Percentiles rank a stretch among this genome's conserved stretches.
Conservation (phyloP, 1,284 basidiomycete genomes). For the Heterobasidion annosum region DNA sequence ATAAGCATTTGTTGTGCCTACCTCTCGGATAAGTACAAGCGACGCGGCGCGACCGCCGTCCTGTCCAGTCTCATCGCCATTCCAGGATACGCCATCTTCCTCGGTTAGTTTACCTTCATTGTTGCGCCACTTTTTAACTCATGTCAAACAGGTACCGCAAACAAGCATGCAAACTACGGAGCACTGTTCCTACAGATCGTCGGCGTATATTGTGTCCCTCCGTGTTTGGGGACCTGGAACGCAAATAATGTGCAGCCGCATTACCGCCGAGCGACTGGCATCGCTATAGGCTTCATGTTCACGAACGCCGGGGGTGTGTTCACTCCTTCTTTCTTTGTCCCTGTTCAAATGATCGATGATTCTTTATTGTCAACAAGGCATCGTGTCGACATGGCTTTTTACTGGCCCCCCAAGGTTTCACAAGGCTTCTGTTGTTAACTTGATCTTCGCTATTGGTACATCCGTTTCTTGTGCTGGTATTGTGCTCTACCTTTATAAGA, state of each 20-base stretch:
- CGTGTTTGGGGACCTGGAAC: not conserved
- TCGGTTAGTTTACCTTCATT: constrained; percentile 21
- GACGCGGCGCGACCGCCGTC: constrained; percentile 29
- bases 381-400: constrained; percentile 15
- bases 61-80: constrained; percentile 26
- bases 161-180: not conserved
- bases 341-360: no score
- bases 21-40: constrained; percentile 33
- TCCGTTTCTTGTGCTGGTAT: not conserved
- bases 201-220: not conserved
- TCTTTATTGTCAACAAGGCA: constrained; percentile 11
- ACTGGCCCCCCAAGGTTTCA: constrained; percentile 9
- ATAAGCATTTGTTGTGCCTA: constrained; percentile 30
- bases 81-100: constrained; percentile 40
- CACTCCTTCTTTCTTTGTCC: not conserved
- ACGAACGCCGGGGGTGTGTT: not conserved
- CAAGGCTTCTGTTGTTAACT: constrained; percentile 9
- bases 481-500: constrained; percentile 5
- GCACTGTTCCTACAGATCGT: not conserved
- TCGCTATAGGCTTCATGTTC: not conserved
- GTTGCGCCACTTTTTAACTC: not conserved
- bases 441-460: constrained; percentile 6
- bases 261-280: not conserved
- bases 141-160: not conserved
- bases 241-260: not conserved